phyloP scores from a whole-genome alignment of 352 stramenopile genomes.

The Pythium phragmitis region DNA sequence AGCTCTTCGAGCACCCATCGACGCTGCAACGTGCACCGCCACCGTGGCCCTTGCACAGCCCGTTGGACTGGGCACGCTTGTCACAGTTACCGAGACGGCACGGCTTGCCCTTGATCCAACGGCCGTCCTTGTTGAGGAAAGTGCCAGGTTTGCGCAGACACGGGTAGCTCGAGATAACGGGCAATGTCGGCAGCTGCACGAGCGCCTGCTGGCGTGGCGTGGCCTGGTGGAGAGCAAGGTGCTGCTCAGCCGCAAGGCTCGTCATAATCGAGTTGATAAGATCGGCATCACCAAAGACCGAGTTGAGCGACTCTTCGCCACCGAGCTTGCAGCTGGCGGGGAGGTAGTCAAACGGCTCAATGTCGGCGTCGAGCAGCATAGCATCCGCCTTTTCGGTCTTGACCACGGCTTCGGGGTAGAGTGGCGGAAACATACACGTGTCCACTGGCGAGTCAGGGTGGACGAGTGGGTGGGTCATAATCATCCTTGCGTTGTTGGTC shows the following conservation, averaged over 20 bases:
- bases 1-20: conserved; percentile 72
- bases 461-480: conserved; percentile 21
- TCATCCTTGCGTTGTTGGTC: conserved; percentile 15
- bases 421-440: conserved; percentile 66
- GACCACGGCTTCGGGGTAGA: conserved; percentile 33
- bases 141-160: conserved; percentile 71
- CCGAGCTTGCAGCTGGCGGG: conserved; percentile 15
- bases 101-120: conserved; percentile 86
- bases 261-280: conserved; percentile 81
- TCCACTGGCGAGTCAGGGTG: conserved; percentile 68
- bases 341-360: conserved; percentile 73
- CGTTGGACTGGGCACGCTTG: conserved; percentile 78
- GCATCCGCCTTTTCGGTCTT: conserved; percentile 20
- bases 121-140: conserved; percentile 88
- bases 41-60: conserved; percentile 80
- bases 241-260: conserved; percentile 58
- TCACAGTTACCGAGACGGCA: conserved; percentile 72
- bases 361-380: conserved; percentile 40
- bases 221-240: conserved; percentile 12
- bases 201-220: conserved; percentile 15
- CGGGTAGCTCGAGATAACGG: conserved; percentile 34
- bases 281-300: conserved; percentile 75
- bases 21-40: conserved; percentile 76
- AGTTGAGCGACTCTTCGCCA: conserved; percentile 54
- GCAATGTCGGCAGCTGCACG: conserved; percentile 30